A percentile compares a stretch with the other conserved stretches of the same genome.
These are phyloP conservation scores for Claviceps arundinis DNA, from an alignment of 2,329 filamentous ascomycete genomes.

Conservation along the genomic window DNA sequence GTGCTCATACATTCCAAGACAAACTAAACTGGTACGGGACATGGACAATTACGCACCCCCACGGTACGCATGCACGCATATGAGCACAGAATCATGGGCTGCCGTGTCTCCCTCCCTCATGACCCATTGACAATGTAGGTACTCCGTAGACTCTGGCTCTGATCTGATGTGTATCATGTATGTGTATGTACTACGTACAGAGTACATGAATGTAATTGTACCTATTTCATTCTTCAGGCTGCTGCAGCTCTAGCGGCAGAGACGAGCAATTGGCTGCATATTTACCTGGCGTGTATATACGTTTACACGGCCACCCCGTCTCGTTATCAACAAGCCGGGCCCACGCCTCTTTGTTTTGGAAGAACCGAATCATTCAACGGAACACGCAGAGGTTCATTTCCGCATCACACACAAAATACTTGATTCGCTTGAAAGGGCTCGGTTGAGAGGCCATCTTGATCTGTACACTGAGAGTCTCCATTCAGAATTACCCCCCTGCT, in stretches of 20 bases:
- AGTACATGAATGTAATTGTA: not conserved
- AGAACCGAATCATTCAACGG: slow-evolving; percentile 1
- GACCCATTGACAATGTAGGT: too few species aligned
- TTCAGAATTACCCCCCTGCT: too few species aligned
- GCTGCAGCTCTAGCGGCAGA: not conserved
- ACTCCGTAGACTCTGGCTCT: too few species aligned
- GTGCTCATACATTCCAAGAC: not conserved
- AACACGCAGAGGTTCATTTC: too few species aligned
- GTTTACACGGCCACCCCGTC: not conserved
- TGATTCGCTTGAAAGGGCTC: too few species aligned
- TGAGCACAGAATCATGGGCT: not conserved
- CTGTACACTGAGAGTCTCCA: too few species aligned
- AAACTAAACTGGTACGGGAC: not conserved
- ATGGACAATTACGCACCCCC: not conserved
- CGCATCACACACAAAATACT: too few species aligned
- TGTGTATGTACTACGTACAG: not conserved
- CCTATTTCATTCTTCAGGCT: not conserved
- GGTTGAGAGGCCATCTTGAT: too few species aligned
- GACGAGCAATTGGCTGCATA: not conserved
- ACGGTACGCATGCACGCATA: not conserved
- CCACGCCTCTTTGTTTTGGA: not conserved
- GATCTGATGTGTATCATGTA: too few species aligned
- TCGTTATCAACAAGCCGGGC: not conserved
- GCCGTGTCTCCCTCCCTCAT: not conserved
- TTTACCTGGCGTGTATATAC: not conserved